Base-by-base conservation (phyloP, 2,329 filamentous ascomycete genomes). In the Pseudocercospora musae region DNA sequence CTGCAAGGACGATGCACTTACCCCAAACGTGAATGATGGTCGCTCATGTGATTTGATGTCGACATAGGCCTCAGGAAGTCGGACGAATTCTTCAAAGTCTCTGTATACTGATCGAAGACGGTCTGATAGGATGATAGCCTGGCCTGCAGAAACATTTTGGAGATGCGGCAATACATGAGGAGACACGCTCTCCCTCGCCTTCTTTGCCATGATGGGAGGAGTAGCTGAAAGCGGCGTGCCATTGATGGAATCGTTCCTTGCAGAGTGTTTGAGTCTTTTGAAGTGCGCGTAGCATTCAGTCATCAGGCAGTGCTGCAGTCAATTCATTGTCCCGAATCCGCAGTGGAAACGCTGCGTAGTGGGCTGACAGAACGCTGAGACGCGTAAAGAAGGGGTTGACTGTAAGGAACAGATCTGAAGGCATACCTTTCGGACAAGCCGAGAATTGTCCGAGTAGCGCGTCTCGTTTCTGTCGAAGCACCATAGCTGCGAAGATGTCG, bases 1-100 rank as follows among this genome's bases (percentile, higher is more conserved):
- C 52, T 27, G 15, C 13, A 20, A 40, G n/a, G 15, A 21, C 1
- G 6, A 23, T 13, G 18, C 18, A 57, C 42, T 20, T 21, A 69
- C 65, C 37, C 72, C 68, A 50, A 73, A 69, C 5, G 69, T 70
- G 57, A 72, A 72, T 10, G 52, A 58, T n/a, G 67, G 37, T 23
- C 31, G 23, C 21, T 66, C 58, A 20, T 44, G 15, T 21, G 55
- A 57, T 42, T 52, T 60, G 18, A 44, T 57, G n/a, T 42, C 42
- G 6, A 63, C 25, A n/a, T 66, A 69, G 49, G 62, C 40, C 21
- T 62, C 66, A 21, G 63, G 63, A 8, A 66, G 46, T 20, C 60
- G 62, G 1, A 70, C 11, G 20, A 71, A 59, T 31, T 68, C 60
- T 21, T 62, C 13, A 37, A 73, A 73, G 69, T 54, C n/a, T 59